phyloP scores from a whole-genome alignment of 495 filamentous ascomycete species.

The Glarea lozoyensis region DNA sequence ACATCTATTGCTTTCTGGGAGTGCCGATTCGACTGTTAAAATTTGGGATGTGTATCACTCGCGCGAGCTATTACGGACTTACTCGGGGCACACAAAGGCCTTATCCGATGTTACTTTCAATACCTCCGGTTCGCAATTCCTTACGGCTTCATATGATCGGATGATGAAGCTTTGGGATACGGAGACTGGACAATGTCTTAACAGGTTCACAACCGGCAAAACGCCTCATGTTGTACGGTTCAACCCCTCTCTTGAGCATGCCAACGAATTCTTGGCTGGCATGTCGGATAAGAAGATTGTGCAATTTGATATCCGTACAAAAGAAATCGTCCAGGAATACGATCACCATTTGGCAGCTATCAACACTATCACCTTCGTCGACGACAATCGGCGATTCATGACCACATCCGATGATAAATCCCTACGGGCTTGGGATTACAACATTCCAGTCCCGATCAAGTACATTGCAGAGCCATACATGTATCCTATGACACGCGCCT shows the following conservation, averaged over 20 bases:
- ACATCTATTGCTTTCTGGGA: conserved; percentile 78
- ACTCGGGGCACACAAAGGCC: conserved; percentile 81
- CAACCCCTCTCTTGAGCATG: conserved; percentile 68
- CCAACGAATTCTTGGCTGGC: conserved; percentile 87
- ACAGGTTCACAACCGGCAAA: conserved; percentile 83
- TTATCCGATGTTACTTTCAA: conserved; percentile 88
- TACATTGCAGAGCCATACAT: conserved; percentile 94
- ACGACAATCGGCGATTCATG: conserved; percentile 92
- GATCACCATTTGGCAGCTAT: conserved; percentile 95
- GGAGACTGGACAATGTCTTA: conserved; percentile 81
- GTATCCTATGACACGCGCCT: conserved; percentile 79
- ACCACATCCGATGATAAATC: conserved; percentile 96
- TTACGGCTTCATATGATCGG: conserved; percentile 87
- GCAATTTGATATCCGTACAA: conserved; percentile 83
- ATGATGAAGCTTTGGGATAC: conserved; percentile 98
- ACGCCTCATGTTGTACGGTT: conserved; percentile 92
- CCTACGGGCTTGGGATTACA: conserved; percentile 93
- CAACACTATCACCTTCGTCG: conserved; percentile 96
- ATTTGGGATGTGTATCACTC: conserved; percentile 92
- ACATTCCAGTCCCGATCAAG: conserved; percentile 71
- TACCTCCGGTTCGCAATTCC: conserved; percentile 69
- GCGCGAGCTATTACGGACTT: conserved; percentile 80
- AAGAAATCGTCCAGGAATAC: conserved; percentile 88
- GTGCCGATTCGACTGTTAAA: conserved; percentile 83
- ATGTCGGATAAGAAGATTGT: conserved; percentile 99